Conservation (phyloP, 768 basidiomycete species). For the Lactarius indigo region DNA sequence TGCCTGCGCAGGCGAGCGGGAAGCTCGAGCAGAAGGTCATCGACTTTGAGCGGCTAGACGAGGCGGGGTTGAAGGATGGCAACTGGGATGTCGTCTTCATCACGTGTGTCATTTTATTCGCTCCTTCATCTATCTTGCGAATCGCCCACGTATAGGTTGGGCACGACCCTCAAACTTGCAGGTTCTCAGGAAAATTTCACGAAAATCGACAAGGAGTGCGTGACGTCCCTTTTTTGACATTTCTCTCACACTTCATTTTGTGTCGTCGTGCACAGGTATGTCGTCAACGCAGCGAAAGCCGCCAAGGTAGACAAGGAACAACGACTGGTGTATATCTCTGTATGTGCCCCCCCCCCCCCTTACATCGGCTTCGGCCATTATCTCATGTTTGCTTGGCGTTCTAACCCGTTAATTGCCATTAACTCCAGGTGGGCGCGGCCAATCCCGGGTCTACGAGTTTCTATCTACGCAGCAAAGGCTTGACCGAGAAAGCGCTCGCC, state of each 20-base stretch:
- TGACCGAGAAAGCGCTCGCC: conserved; percentile 68
- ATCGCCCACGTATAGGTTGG: conserved; percentile 43
- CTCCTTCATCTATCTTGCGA: neutral
- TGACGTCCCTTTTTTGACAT: neutral
- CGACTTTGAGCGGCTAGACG: conserved; percentile 64
- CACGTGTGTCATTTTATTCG: conserved; percentile 39
- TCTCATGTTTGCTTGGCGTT: neutral
- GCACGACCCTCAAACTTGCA: conserved; percentile 58
- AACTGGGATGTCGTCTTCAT: conserved; percentile 78
- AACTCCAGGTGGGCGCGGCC: conserved; percentile 45
- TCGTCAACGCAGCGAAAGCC: conserved; percentile 66
- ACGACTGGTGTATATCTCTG: conserved; percentile 68
- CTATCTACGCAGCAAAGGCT: conserved; percentile 64
- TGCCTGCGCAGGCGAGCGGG: conserved; percentile 39
- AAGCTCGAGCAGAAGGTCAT: conserved; percentile 68
- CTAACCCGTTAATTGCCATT: neutral
- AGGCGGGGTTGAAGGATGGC: conserved; percentile 46
- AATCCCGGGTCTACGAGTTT: conserved; percentile 47
- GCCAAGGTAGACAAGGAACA: conserved; percentile 49
- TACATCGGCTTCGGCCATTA: neutral
- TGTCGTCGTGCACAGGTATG: conserved; percentile 46
- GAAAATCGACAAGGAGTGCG: conserved; percentile 73
- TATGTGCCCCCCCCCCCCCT: conserved; percentile 29
- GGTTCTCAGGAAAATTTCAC: conserved; percentile 66
- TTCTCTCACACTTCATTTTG: neutral